These are phyloP conservation scores for Metschnikowia kofuensis DNA, from an alignment of 805 yeast genomes.

Conservation along the genomic window DNA sequence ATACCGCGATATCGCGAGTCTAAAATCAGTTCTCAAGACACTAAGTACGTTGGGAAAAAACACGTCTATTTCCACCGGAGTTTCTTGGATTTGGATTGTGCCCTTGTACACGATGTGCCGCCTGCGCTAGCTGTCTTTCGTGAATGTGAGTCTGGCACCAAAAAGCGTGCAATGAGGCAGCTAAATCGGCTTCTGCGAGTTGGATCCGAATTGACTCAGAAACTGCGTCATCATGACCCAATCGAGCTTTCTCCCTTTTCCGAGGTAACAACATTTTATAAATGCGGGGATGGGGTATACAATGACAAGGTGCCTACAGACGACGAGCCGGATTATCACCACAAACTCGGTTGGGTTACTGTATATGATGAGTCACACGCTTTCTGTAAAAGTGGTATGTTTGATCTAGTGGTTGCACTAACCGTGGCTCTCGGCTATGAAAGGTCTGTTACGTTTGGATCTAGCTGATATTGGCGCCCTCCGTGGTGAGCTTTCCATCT, in stretches of 20 bases:
- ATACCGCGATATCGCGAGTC: slow-evolving; percentile 37
- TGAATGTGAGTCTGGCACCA: slow-evolving; percentile 37
- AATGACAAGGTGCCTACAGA: slow-evolving; percentile 45
- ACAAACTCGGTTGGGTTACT: slow-evolving; percentile 64
- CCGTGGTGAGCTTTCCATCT: too few relatives aligned
- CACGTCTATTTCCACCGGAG: slow-evolving; percentile 39
- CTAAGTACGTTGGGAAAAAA: slow-evolving; percentile 31
- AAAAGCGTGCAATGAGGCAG: slow-evolving; percentile 37
- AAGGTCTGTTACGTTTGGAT: neutral
- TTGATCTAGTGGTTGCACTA: slow-evolving; percentile 53
- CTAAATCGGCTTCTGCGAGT: slow-evolving; percentile 24
- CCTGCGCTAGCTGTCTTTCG: slow-evolving; percentile 39
- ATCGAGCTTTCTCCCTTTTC: slow-evolving; percentile 10
- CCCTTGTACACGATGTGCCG: slow-evolving; percentile 16
- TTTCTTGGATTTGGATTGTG: slow-evolving; percentile 15
- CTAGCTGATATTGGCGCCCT: neutral
- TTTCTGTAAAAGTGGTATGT: slow-evolving; percentile 35
- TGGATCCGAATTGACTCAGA: neutral
- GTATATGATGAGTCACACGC: slow-evolving; percentile 44
- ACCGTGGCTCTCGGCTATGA: slow-evolving; percentile 52
- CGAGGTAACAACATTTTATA: slow-evolving; percentile 31
- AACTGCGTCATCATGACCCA: neutral
- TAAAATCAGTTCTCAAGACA: slow-evolving; percentile 12
- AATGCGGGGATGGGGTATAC: slow-evolving; percentile 56
- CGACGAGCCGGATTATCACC: slow-evolving; percentile 54